A percentile compares a stretch with the other conserved stretches of the same genome.
Conservation (phyloP, 805 yeast genomes). For the Kodamaea nitidulidarum region DNA sequence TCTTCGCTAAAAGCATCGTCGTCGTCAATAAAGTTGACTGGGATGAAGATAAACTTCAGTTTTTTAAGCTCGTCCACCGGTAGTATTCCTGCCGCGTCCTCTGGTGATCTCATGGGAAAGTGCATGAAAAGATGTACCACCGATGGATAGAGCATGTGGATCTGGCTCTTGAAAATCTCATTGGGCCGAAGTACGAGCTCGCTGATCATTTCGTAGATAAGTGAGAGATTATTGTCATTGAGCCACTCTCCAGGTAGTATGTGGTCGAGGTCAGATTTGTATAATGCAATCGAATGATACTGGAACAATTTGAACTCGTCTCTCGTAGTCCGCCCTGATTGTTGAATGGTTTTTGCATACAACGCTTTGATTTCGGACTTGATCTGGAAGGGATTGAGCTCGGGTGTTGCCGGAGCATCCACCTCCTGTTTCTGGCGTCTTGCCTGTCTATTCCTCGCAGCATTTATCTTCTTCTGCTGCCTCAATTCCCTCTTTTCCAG, state of each 20-base stretch:
- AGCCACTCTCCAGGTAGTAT: constrained; percentile 68
- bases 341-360: constrained; percentile 14
- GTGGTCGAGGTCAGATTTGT: constrained; percentile 54
- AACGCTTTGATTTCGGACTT: constrained; percentile 17
- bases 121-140: constrained; percentile 59
- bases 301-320: constrained; percentile 37
- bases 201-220: constrained; percentile 50
- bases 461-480: constrained; percentile 16
- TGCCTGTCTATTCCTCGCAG: constrained; percentile 16
- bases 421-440: constrained; percentile 8
- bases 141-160: constrained; percentile 50
- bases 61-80: constrained; percentile 30
- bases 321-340: constrained; percentile 11
- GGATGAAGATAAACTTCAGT: constrained; percentile 54
- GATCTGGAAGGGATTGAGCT: constrained; percentile 13
- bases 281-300: constrained; percentile 54
- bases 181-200: constrained; percentile 19
- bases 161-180: constrained; percentile 18
- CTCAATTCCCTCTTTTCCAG: constrained; percentile 10
- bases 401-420: background rate
- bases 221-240: constrained; percentile 64
- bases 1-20: constrained; percentile 42
- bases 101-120: constrained; percentile 31
- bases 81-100: constrained; percentile 31
- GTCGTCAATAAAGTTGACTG: constrained; percentile 58